Evolutionary conservation across 148 eudicot species (phyloP).

Genomic region (Amaranthus palmeri): DNA sequence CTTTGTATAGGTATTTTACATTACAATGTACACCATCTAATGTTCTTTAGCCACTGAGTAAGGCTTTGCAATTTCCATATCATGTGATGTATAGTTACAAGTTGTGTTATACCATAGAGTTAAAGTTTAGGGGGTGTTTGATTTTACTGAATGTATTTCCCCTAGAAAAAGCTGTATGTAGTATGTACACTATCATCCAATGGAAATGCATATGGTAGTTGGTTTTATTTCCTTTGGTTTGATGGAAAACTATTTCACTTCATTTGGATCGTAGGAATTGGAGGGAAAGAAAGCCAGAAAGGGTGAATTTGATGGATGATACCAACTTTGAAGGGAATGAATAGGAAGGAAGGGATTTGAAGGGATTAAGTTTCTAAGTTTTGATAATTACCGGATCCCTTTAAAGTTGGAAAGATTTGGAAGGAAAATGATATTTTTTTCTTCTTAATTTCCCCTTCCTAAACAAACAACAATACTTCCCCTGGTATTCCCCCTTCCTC

Average conservation of each 20-base stretch:
- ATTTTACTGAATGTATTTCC: background rate
- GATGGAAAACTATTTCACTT: background rate
- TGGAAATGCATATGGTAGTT: background rate
- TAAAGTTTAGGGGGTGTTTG: background rate
- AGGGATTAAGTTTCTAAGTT: too few relatives aligned
- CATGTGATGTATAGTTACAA: background rate
- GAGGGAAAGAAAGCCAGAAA: background rate
- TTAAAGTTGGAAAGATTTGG: too few relatives aligned
- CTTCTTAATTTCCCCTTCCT: too few relatives aligned
- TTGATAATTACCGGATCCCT: too few relatives aligned
- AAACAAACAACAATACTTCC: too few relatives aligned
- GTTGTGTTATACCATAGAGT: background rate
- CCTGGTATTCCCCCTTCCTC: too few relatives aligned
- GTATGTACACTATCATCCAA: background rate
- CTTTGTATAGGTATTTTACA: constrained; percentile 72
- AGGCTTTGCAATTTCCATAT: background rate
- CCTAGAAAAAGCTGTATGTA: background rate
- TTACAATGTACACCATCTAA: constrained; percentile 15
- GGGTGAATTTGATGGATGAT: too few relatives aligned
- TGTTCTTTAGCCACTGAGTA: background rate
- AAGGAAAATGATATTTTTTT: too few relatives aligned
- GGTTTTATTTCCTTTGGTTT: background rate
- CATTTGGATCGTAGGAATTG: background rate
- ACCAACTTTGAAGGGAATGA: too few relatives aligned
- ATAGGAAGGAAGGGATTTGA: too few relatives aligned